phyloP scores from a whole-genome alignment of 352 stramenopile genomes.

The Phytophthora uliginosa region DNA sequence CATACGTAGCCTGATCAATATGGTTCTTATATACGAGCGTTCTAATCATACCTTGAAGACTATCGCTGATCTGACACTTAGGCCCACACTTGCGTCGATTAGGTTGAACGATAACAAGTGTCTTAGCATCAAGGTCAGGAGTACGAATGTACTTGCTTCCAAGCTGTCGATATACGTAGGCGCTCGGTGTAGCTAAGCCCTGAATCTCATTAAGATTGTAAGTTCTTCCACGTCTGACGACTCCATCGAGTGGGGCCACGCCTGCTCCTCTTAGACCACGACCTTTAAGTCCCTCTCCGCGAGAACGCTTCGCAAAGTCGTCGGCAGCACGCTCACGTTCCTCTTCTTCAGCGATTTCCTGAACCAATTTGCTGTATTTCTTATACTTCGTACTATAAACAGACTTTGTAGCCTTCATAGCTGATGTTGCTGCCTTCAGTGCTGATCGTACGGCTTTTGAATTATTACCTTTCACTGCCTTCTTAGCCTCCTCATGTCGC shows the following conservation, averaged over 20 bases:
- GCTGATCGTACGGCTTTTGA: conserved; percentile 11
- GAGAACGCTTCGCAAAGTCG: not conserved
- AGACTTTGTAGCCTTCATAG: conserved; percentile 10
- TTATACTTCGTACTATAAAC: conserved; percentile 13
- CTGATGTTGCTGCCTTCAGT: conserved; percentile 9
- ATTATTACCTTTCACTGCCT: conserved; percentile 6
- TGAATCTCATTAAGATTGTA: conserved; percentile 35
- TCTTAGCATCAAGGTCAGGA: conserved; percentile 14
- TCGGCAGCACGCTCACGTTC: conserved; percentile 7
- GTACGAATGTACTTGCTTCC: conserved; percentile 29
- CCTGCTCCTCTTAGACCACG: not conserved
- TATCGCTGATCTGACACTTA: conserved; percentile 18
- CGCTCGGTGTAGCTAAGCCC: conserved; percentile 5
- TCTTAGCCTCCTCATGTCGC: not conserved
- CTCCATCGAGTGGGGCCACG: not conserved
- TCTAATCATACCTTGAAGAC: conserved; percentile 14
- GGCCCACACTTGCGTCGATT: conserved; percentile 10
- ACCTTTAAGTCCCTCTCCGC: not conserved
- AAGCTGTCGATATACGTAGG: conserved; percentile 11
- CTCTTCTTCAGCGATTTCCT: conserved; percentile 11
- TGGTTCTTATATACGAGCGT: not conserved
- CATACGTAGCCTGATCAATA: not conserved
- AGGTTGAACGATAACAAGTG: conserved; percentile 16
- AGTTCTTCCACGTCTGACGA: conserved; percentile 4
- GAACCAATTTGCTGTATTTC: conserved; percentile 3